Evolutionary conservation across 75 land plant species (phyloP), one percentile per base, ranked within the genome.

Genomic region (Ceratopteris richardii): DNA sequence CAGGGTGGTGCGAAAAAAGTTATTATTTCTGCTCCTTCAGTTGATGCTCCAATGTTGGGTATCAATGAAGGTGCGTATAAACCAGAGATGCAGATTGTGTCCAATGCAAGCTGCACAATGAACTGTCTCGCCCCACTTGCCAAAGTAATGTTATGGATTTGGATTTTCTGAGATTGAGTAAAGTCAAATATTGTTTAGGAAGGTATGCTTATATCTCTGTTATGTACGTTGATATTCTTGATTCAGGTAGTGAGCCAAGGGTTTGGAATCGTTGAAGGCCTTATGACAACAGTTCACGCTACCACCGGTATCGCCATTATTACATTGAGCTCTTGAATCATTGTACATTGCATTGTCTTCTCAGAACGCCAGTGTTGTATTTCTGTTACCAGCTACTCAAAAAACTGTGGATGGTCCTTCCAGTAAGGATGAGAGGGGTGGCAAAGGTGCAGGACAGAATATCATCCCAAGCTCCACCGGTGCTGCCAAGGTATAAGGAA

Each of bases 341-440:
- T n/a, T n/a, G n/a, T n/a, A n/a, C n/a, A n/a, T n/a, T n/a, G n/a
- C n/a, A n/a, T n/a, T n/a, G n/a, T n/a, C n/a, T 13, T 42, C 13
- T n/a, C n/a, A n/a, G n/a, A n/a, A n/a, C 19, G 12, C 20, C 54
- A 20, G 27, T 23, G 1, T 12, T 37, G n/a, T n/a, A n/a, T n/a
- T n/a, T n/a, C n/a, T n/a, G n/a, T n/a, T n/a, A 33, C 39, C 83
- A 85, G 95, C 96, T 21, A 90, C 96, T 23, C 96, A 90, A 56
- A 90, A 90, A 70, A 90, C 90, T 20, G 96, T 90, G n/a, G 96
- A 90, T 73, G 96, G 90, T 36, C 96, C 96, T 29, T 90, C 96
- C 30, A 72, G 58, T 77, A 90, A 90, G 75, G 87, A 90, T 43
- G 86, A 91, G 87, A 51, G 87, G 24, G 96, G 90, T 13, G 90